Percentiles rank a stretch among this genome's conserved stretches.
Evolutionary conservation across 768 basidiomycete genomes (phyloP).

Genomic region (Sistotremastrum niveocremeum): DNA sequence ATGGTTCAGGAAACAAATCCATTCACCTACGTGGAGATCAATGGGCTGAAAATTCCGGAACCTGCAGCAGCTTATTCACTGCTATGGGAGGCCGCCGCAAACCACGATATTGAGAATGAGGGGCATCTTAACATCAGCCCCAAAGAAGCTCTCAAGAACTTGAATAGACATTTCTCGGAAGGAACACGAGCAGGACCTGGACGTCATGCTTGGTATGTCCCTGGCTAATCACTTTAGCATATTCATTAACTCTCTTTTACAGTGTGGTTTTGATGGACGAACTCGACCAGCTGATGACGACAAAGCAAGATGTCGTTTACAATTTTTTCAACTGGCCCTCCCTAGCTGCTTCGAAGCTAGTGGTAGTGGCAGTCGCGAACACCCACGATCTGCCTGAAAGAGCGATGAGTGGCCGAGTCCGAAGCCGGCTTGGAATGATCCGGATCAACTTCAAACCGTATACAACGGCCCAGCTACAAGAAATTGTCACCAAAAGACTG

Average conservation of each 20-base stretch:
- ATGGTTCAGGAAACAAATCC: slow-evolving; percentile 69
- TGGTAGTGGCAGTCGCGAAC: slow-evolving; percentile 95
- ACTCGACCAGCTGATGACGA: slow-evolving; percentile 89
- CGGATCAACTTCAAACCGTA: slow-evolving; percentile 92
- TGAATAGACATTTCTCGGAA: slow-evolving; percentile 66
- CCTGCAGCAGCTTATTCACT: slow-evolving; percentile 85
- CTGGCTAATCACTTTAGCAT: slow-evolving; percentile 2
- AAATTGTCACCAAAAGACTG: slow-evolving; percentile 79
- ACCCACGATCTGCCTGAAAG: slow-evolving; percentile 97
- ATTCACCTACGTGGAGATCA: slow-evolving; percentile 96
- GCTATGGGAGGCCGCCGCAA: slow-evolving; percentile 88
- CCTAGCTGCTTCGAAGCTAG: slow-evolving; percentile 69
- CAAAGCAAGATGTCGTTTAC: slow-evolving; percentile 96
- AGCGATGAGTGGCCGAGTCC: slow-evolving; percentile 82
- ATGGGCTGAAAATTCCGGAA: slow-evolving; percentile 87
- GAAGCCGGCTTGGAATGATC: slow-evolving; percentile 83
- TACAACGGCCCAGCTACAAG: slow-evolving; percentile 57
- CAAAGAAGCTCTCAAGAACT: slow-evolving; percentile 70
- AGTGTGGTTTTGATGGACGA: slow-evolving; percentile 98
- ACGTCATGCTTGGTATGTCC: slow-evolving; percentile 72
- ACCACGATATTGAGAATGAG: slow-evolving; percentile 49
- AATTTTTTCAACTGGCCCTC: slow-evolving; percentile 99
- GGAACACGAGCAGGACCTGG: slow-evolving; percentile 57
- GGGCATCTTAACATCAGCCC: slow-evolving; percentile 55
- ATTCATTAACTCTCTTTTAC: slow-evolving; percentile 1